A percentile compares a stretch with the other conserved stretches of the same genome.
Evolutionary conservation across 352 stramenopile species (phyloP).

Genomic region (Thraustochytrium striatum): DNA sequence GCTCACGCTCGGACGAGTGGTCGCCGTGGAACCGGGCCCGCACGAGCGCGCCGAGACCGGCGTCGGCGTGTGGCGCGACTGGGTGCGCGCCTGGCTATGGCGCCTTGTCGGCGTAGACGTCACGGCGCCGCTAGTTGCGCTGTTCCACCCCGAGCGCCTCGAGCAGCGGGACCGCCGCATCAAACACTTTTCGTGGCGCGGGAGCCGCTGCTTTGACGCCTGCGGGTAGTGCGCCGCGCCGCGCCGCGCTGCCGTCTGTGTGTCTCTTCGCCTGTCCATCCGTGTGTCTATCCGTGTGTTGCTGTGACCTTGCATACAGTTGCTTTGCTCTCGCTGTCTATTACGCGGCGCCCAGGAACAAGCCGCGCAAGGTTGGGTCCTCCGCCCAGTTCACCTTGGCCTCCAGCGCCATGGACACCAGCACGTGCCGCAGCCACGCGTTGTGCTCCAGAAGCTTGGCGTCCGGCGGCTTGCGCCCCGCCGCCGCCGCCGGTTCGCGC

Average conservation of each 20-base stretch:
- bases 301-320: too few species aligned
- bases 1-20: background rate
- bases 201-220: background rate
- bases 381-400: slow-evolving; percentile 27
- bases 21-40: background rate
- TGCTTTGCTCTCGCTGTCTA: too few species aligned
- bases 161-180: background rate
- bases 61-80: background rate
- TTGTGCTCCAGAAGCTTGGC: background rate
- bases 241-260: too few species aligned
- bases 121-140: background rate
- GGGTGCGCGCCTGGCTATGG: background rate
- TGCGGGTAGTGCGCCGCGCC: too few species aligned
- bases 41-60: background rate
- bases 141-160: slow-evolving; percentile 23
- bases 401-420: background rate
- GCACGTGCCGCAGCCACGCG: slow-evolving; percentile 17
- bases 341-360: background rate
- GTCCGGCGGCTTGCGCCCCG: background rate
- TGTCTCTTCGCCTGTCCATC: too few species aligned
- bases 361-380: background rate
- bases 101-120: background rate
- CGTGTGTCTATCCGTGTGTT: too few species aligned
- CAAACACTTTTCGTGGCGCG: background rate
- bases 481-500: background rate